A percentile compares a stretch with the other conserved stretches of the same genome.
phyloP scores from a whole-genome alignment of 108 stramenopile genomes.

The Nitzschia sp. region DNA sequence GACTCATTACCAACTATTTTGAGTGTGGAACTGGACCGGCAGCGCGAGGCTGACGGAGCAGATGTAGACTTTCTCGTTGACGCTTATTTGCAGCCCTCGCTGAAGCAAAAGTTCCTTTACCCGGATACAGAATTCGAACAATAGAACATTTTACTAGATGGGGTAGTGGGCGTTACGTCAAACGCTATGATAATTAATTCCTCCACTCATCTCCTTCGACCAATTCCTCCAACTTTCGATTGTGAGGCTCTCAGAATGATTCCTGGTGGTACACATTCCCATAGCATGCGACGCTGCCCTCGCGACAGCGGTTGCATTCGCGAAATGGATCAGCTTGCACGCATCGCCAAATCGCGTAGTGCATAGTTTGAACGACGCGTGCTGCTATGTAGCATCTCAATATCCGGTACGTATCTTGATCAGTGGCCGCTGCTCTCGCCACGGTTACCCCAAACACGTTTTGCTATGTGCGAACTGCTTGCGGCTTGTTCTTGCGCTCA shows the following conservation, averaged over 20 bases:
- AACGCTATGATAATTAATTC: conserved; percentile 30
- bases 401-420: too few species aligned
- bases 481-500: too few species aligned
- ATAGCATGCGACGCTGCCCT: too few species aligned
- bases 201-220: conserved; percentile 20
- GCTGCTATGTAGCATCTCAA: too few species aligned
- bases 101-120: conserved; percentile 28
- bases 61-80: conserved; percentile 21
- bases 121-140: conserved; percentile 28
- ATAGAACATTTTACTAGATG: neutral
- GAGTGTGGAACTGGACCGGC: conserved; percentile 33
- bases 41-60: conserved; percentile 3
- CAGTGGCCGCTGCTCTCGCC: too few species aligned
- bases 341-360: too few species aligned
- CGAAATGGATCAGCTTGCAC: too few species aligned
- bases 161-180: neutral
- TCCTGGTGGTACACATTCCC: neutral
- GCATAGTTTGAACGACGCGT: too few species aligned
- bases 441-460: too few species aligned
- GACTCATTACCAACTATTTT: conserved; percentile 37
- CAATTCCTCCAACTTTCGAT: conserved; percentile 21
- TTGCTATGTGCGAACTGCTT: too few species aligned
- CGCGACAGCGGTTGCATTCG: too few species aligned
- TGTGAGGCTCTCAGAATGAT: conserved; percentile 35
- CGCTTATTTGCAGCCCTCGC: conserved; percentile 45